Evolutionary conservation across 352 stramenopile genomes (phyloP).

Genomic region (Thraustochytrium aureum): DNA sequence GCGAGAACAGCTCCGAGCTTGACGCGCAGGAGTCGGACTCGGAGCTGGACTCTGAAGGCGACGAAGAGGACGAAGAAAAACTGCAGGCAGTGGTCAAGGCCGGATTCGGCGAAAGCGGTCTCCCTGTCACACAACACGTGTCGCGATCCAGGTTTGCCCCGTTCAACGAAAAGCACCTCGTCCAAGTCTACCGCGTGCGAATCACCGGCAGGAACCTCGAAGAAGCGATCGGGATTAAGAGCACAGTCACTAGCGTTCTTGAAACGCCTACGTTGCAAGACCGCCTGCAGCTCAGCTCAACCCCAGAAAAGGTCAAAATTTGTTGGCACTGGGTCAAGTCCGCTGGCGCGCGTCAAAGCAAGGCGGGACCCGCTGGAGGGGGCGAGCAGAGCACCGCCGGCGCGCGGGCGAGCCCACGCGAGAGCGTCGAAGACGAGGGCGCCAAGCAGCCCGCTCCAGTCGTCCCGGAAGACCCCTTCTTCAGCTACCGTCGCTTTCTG

Average conservation of each 20-base stretch:
- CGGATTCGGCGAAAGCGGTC: background rate
- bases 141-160: background rate
- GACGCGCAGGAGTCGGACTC: background rate
- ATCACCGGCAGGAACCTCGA: background rate
- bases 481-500: background rate
- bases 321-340: background rate
- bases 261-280: background rate
- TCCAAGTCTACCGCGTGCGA: background rate
- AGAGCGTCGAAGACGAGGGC: background rate
- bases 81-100: background rate
- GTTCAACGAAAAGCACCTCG: background rate
- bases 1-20: too few species aligned
- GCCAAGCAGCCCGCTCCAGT: background rate
- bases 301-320: background rate
- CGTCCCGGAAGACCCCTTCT: background rate
- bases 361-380: too few species aligned
- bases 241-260: background rate
- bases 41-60: too few species aligned
- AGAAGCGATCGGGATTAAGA: background rate
- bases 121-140: background rate
- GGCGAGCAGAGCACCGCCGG: background rate
- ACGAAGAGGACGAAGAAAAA: background rate
- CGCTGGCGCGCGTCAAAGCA: background rate
- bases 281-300: background rate
- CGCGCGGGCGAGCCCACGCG: background rate